Conservation (phyloP, 805 yeast species). For the Monosporozyma solicola region DNA sequence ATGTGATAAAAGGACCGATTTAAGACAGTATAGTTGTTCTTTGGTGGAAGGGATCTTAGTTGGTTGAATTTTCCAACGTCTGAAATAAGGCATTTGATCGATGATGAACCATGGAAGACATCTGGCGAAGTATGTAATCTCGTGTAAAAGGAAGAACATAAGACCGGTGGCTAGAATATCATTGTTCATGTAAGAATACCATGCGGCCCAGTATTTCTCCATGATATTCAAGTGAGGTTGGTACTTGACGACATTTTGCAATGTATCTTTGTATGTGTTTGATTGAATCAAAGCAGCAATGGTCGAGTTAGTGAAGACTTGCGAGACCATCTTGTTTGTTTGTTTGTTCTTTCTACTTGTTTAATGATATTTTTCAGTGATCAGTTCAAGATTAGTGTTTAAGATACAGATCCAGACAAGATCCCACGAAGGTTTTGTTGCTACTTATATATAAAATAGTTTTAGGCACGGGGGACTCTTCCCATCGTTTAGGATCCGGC, state of each 20-base stretch:
- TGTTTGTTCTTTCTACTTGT: not conserved
- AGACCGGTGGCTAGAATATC: conserved; percentile 90
- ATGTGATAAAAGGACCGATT: conserved; percentile 76
- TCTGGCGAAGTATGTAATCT: conserved; percentile 82
- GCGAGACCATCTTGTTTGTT: conserved; percentile 11
- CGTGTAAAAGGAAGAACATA: conserved; percentile 74
- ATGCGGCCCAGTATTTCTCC: conserved; percentile 82
- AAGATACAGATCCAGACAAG: no score
- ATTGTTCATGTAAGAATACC: conserved; percentile 76
- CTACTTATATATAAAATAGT: no score
- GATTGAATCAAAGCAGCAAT: conserved; percentile 21
- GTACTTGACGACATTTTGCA: conserved; percentile 29
- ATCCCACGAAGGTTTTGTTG: no score
- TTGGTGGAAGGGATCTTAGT: conserved; percentile 66
- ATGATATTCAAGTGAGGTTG: conserved; percentile 40
- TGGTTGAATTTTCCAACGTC: conserved; percentile 82
- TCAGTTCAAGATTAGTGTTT: not conserved
- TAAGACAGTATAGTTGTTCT: conserved; percentile 91
- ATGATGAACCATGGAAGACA: conserved; percentile 87
- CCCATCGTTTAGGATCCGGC: no score
- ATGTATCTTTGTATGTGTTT: conserved; percentile 28
- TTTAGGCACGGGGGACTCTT: no score
- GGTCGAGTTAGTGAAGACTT: conserved; percentile 29
- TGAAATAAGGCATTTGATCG: conserved; percentile 78
- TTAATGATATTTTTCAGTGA: no score